phyloP scores from a whole-genome alignment of 768 basidiomycete genomes.

The Daedaleopsis nitida region DNA sequence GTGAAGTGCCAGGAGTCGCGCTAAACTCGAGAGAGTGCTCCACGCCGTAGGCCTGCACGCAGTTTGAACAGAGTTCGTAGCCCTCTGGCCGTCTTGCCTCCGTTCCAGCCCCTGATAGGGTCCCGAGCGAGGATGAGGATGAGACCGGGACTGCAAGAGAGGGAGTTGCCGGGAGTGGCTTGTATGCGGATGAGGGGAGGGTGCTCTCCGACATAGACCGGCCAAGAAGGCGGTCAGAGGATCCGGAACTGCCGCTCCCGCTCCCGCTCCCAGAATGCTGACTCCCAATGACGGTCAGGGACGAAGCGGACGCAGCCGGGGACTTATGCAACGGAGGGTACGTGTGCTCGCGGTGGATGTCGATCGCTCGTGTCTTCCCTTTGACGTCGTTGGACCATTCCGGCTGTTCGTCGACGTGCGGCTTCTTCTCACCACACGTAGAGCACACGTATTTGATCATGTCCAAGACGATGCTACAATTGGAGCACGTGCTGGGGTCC shows the following conservation, averaged over 20 bases:
- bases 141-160: neutral
- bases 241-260: slow-evolving; percentile 12
- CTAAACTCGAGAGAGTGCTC: slow-evolving; percentile 71
- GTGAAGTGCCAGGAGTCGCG: slow-evolving; percentile 50
- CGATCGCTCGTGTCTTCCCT: slow-evolving; percentile 49
- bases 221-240: slow-evolving; percentile 9
- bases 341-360: slow-evolving; percentile 26
- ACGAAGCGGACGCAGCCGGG: slow-evolving; percentile 27
- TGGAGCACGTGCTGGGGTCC: slow-evolving; percentile 78
- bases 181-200: neutral
- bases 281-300: slow-evolving; percentile 26
- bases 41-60: slow-evolving; percentile 78
- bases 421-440: slow-evolving; percentile 79
- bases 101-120: neutral
- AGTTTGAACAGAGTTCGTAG: slow-evolving; percentile 84
- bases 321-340: slow-evolving; percentile 19
- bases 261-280: slow-evolving; percentile 9
- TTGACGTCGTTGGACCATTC: slow-evolving; percentile 33
- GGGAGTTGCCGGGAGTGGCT: slow-evolving; percentile 1
- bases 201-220: slow-evolving; percentile 18
- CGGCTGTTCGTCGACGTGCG: slow-evolving; percentile 22
- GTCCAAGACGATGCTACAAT: slow-evolving; percentile 73
- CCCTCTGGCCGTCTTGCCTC: slow-evolving; percentile 39
- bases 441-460: slow-evolving; percentile 90
- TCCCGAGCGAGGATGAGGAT: neutral